Conservation (phyloP, 1,284 basidiomycete species). For the Mycena sp. region DNA sequence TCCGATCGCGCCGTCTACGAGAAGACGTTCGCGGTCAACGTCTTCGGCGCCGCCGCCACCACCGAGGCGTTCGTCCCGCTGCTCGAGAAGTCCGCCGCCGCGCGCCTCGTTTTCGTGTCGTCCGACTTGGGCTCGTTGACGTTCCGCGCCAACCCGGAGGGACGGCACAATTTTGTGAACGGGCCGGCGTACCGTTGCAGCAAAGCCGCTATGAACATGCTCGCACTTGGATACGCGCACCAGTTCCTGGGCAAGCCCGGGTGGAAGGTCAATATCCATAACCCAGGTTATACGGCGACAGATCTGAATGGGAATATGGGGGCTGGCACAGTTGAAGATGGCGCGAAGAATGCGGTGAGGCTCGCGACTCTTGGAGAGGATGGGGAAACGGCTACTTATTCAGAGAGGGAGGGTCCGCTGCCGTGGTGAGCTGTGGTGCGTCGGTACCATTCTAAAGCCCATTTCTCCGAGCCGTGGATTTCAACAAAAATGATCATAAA, state of each 20-base stretch:
- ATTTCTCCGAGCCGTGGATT: too few species aligned
- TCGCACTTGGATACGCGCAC: constrained; percentile 10
- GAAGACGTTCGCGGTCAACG: constrained; percentile 45
- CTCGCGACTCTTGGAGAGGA: constrained; percentile 12
- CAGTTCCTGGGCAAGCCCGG: constrained; percentile 11
- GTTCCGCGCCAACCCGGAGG: constrained; percentile 4
- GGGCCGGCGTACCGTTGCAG: constrained; percentile 8
- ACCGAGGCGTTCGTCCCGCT: constrained; percentile 48
- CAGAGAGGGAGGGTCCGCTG: neutral
- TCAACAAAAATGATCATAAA: too few species aligned
- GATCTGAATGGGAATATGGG: constrained; percentile 4
- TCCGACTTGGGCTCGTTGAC: constrained; percentile 17
- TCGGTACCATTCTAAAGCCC: too few species aligned
- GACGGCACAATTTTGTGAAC: neutral
- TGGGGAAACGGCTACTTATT: constrained; percentile 4
- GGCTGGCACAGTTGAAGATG: constrained; percentile 3
- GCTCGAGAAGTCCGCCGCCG: constrained; percentile 37
- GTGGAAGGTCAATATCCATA: constrained; percentile 19
- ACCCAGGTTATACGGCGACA: constrained; percentile 17
- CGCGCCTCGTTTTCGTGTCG: constrained; percentile 20
- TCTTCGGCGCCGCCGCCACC: constrained; percentile 49
- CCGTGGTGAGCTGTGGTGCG: constrained; percentile 17
- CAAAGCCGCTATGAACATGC: constrained; percentile 20
- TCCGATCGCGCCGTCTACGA: constrained; percentile 37
- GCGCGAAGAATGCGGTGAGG: constrained; percentile 2